A percentile compares a stretch with the other conserved stretches of the same genome.
phyloP scores from a whole-genome alignment of 2,329 filamentous ascomycete genomes.

The Botrytis aclada region DNA sequence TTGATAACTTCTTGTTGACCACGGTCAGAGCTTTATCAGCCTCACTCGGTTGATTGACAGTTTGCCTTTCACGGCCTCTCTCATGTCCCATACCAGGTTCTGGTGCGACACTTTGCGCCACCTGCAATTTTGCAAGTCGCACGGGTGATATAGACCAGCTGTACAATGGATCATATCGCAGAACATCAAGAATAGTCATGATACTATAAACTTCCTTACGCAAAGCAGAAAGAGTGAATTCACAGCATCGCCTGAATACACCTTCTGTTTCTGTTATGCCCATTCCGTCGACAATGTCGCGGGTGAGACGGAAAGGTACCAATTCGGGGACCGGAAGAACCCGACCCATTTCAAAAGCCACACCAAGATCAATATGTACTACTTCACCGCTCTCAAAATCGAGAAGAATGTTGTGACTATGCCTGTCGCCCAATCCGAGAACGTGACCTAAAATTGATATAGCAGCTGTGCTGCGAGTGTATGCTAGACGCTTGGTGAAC shows the following conservation, averaged over 20 bases:
- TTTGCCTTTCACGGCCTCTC: constrained; percentile 39
- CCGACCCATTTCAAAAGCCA: constrained; percentile 94
- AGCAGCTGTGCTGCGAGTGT: constrained; percentile 88
- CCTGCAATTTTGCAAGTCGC: constrained; percentile 61
- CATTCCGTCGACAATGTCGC: constrained; percentile 96
- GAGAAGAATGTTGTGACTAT: constrained; percentile 94
- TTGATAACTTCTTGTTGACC: constrained; percentile 92
- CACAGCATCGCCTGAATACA: constrained; percentile 95
- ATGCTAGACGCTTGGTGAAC: constrained; percentile 85
- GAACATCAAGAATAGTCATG: constrained; percentile 96
- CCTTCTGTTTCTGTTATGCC: constrained; percentile 93
- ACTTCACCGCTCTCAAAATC: constrained; percentile 88
- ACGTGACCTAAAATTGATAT: constrained; percentile 95
- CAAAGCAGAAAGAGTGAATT: constrained; percentile 92
- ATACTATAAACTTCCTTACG: constrained; percentile 96
- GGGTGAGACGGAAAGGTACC: constrained; percentile 89
- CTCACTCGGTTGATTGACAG: constrained; percentile 64
- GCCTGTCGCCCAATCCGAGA: constrained; percentile 86
- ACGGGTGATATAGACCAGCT: constrained; percentile 85
- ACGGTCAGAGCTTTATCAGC: constrained; percentile 89
- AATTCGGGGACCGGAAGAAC: constrained; percentile 94
- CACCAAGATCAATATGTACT: constrained; percentile 94
- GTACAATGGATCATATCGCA: constrained; percentile 97
- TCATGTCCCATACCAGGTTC: constrained; percentile 34
- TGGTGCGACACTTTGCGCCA: constrained; percentile 49